Evolutionary conservation across 129 eudicot species (phyloP).

Genomic region (Flaveria sonorensis): DNA sequence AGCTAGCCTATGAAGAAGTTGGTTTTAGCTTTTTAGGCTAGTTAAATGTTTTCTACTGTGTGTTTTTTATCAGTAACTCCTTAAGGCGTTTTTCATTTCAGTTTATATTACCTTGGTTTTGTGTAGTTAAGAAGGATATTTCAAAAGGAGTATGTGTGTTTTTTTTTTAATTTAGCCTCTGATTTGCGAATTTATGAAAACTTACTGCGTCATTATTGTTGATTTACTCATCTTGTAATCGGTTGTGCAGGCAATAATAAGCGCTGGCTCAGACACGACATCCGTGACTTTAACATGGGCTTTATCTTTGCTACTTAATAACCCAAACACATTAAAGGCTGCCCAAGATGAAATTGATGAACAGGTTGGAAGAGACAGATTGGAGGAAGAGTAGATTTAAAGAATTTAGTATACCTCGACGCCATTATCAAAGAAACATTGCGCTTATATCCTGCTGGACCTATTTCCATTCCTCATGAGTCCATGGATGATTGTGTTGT

Average conservation of each 20-base stretch:
- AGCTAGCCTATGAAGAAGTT: no score
- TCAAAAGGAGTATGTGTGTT: no score
- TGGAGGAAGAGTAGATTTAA: slow-evolving; percentile 35
- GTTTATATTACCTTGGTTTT: no score
- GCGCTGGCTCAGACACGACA: slow-evolving; percentile 34
- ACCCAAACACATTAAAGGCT: slow-evolving; percentile 3
- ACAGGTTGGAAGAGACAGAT: slow-evolving; percentile 42
- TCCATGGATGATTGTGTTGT: slow-evolving; percentile 40
- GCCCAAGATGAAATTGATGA: slow-evolving; percentile 31
- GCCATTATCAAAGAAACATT: slow-evolving; percentile 42
- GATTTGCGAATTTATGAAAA: neutral
- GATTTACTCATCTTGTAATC: neutral
- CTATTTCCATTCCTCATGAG: slow-evolving; percentile 33
- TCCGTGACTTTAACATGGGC: slow-evolving; percentile 45
- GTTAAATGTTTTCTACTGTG: no score
- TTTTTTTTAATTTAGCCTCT: no score
- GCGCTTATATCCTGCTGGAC: slow-evolving; percentile 39
- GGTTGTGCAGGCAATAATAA: slow-evolving; percentile 12
- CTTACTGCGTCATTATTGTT: neutral
- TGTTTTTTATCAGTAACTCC: no score
- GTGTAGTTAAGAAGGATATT: no score
- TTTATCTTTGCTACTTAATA: slow-evolving; percentile 43
- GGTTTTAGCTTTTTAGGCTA: no score
- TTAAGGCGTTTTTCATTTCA: no score
- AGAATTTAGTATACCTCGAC: slow-evolving; percentile 44